These are phyloP conservation scores for Beta corolliflora DNA, from an alignment of 179 eudicot genomes.

Conservation along the genomic window DNA sequence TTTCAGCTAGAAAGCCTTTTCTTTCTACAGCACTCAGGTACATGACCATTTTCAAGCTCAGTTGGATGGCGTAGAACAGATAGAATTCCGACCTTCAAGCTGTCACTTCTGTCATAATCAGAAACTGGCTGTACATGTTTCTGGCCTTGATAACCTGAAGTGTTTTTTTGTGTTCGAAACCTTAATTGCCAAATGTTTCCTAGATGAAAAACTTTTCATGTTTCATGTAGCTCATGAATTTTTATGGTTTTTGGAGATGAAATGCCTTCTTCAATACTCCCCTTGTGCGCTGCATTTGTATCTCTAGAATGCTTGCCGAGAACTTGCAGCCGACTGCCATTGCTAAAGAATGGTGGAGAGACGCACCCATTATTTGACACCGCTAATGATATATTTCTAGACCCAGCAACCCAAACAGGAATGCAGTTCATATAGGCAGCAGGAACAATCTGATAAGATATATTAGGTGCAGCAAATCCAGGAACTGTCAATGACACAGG, in stretches of 20 bases:
- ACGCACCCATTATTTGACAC: constrained; percentile 18
- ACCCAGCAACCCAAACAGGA: constrained; percentile 40
- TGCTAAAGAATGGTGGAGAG: constrained; percentile 25
- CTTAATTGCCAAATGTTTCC: background rate
- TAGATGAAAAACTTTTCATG: background rate
- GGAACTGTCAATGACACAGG: constrained; percentile 10
- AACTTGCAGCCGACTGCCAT: constrained; percentile 26
- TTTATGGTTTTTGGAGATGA: constrained; percentile 20
- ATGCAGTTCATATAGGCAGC: constrained; percentile 37
- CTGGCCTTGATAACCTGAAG: background rate
- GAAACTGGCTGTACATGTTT: background rate
- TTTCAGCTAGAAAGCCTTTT: background rate
- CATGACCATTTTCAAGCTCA: background rate
- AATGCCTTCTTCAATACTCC: constrained; percentile 11
- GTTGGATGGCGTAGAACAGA: background rate
- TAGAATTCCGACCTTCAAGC: background rate
- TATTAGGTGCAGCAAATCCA: constrained; percentile 22
- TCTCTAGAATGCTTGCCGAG: constrained; percentile 37
- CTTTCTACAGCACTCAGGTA: background rate
- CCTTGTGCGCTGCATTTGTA: background rate
- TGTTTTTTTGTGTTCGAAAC: background rate
- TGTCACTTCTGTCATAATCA: background rate
- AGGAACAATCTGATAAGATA: constrained; percentile 34
- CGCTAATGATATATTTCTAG: constrained; percentile 30
- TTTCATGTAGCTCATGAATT: constrained; percentile 21